These are phyloP conservation scores for Tetracladium marchalianum DNA, from an alignment of 495 filamentous ascomycete species.

Conservation along the genomic window DNA sequence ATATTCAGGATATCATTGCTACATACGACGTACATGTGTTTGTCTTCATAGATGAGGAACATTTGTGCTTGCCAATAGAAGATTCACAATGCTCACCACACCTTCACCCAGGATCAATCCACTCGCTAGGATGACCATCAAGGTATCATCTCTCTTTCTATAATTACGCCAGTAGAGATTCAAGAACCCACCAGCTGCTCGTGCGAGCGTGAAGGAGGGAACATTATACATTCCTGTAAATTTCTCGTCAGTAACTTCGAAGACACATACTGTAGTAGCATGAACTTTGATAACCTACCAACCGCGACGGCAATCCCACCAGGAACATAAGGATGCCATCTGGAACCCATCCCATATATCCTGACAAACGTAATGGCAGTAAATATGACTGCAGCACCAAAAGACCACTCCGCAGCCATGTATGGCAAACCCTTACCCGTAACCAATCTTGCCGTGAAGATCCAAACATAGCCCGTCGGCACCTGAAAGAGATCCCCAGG, in stretches of 20 bases:
- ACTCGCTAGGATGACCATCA: constrained; percentile 47
- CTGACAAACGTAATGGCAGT: constrained; percentile 57
- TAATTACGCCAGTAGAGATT: constrained; percentile 68
- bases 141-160: constrained; percentile 42
- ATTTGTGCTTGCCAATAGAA: constrained; percentile 67
- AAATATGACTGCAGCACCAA: constrained; percentile 60
- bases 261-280: not conserved
- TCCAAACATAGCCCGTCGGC: constrained; percentile 92
- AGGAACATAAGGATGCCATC: constrained; percentile 56
- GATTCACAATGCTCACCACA: constrained; percentile 82
- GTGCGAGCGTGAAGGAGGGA: constrained; percentile 86
- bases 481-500: constrained; percentile 87
- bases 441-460: constrained; percentile 91
- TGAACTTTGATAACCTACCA: constrained; percentile 32
- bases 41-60: constrained; percentile 61
- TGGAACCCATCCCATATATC: constrained; percentile 38
- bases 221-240: constrained; percentile 85
- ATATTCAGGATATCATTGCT: too few species aligned
- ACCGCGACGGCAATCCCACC: constrained; percentile 95
- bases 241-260: constrained; percentile 15
- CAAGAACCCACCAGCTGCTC: constrained; percentile 75
- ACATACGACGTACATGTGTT: too few species aligned
- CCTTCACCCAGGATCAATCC: constrained; percentile 92
- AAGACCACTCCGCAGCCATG: constrained; percentile 70
- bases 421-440: constrained; percentile 81